Percentiles rank a stretch among this genome's conserved stretches.
These are phyloP conservation scores for Scutellaria galericulata DNA, from an alignment of 257 asterid genomes.

Conservation along the genomic window DNA sequence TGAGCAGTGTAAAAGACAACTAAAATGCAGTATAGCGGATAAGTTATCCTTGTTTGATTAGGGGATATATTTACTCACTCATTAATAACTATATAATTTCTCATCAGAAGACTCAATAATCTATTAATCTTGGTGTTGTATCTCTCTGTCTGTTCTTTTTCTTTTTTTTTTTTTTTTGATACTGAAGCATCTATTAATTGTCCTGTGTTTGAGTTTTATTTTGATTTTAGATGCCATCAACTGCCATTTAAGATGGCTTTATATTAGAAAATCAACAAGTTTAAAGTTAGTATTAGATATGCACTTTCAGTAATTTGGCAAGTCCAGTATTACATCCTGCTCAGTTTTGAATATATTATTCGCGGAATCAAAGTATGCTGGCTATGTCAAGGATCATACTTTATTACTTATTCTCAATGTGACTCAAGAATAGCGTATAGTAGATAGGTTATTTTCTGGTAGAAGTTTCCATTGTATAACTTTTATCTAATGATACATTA, in stretches of 20 bases:
- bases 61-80: background rate
- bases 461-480: background rate
- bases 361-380: background rate
- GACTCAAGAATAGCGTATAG: background rate
- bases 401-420: background rate
- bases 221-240: conserved; percentile 12
- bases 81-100: conserved; percentile 12
- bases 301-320: background rate
- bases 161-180: background rate
- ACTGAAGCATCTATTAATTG: background rate
- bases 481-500: background rate
- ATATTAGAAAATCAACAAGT: background rate
- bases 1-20: conserved; percentile 1
- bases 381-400: conserved; percentile 15
- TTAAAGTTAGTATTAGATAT: background rate
- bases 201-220: background rate
- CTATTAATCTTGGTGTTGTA: background rate
- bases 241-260: conserved; percentile 11
- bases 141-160: background rate
- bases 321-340: background rate
- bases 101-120: background rate
- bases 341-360: conserved; percentile 1
- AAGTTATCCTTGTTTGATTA: conserved; percentile 16
- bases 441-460: background rate
- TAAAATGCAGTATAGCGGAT: conserved; percentile 7